Evolutionary conservation across 2,329 filamentous ascomycete genomes (phyloP), one percentile per base, ranked within the genome.

Genomic region (Penicillium paneum): DNA sequence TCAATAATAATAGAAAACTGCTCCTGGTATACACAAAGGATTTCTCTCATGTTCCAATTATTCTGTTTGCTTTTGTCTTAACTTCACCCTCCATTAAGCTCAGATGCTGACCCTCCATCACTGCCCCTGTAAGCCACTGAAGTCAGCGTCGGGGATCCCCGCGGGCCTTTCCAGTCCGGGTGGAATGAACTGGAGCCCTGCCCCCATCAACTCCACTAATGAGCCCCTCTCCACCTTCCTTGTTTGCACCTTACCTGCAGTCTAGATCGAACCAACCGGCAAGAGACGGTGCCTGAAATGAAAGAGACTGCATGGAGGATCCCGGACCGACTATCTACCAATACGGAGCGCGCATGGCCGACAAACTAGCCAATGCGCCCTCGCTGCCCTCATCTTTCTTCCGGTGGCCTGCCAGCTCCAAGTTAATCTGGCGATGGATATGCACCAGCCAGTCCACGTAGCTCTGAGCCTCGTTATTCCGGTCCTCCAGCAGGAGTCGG

Each of bases 391-490:
- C 76, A n/a, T 78, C 76, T 55, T 74, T 76, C 64, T 77, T 78
- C 48, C 76, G 72, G 58, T 79, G 77, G 34, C 78, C 78, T 44
- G 79, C 78, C 62, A 84, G 72, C 82, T 99, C 94, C 60, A 96
- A 79, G 71, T 96, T 92, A 61, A 99, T 94, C 63, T 89, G 87
- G 65, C 93, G 88, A 75, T 99, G 94, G 59, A 97, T 82, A 74
- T 96, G 90, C 54, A 99, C 94, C 67, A 99, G 80, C 94, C 94
- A 99, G 76, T 99, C 94, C 32, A 97, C 94, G 74, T 97, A 99
- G 70, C 90, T 96, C 76, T 96, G 92, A 34, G 94, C 94, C 77
- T 99, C 94, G 64, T 96, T 96, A 73, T 97, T 97, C 61, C 94
- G 84, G 70, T 99, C 94, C 75, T 99, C 94, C 31, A 96, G 86